A percentile compares a stretch with the other conserved stretches of the same genome.
phyloP scores from a whole-genome alignment of 768 basidiomycete species.

The Lentinula raphanica region DNA sequence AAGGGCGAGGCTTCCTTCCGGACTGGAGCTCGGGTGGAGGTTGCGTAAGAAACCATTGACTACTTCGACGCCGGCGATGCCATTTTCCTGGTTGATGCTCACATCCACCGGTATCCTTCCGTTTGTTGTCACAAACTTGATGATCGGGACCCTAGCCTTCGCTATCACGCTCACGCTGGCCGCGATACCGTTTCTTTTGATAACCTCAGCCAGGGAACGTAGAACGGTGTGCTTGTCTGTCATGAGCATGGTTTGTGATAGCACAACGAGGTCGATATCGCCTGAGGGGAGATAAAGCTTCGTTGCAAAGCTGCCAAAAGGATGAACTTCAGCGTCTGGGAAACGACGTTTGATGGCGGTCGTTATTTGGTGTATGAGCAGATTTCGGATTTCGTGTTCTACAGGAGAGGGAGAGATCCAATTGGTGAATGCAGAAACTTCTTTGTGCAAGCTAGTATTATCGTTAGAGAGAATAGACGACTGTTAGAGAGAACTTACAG shows the following conservation, averaged over 20 bases:
- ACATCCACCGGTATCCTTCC: constrained; percentile 1
- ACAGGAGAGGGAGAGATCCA: constrained; percentile 84
- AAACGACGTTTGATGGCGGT: constrained; percentile 59
- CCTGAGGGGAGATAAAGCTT: constrained; percentile 90
- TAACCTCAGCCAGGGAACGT: constrained; percentile 68
- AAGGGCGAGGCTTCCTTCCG: constrained; percentile 69
- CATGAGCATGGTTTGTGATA: constrained; percentile 71
- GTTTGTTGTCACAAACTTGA: constrained; percentile 80
- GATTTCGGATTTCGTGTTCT: constrained; percentile 81
- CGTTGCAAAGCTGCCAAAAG: constrained; percentile 92
- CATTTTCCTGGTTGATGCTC: constrained; percentile 2
- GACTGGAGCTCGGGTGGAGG: constrained; percentile 36
- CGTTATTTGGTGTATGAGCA: constrained; percentile 66
- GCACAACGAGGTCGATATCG: constrained; percentile 91
- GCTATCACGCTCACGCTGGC: constrained; percentile 80
- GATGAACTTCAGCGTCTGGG: constrained; percentile 73
- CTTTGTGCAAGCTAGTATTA: constrained; percentile 66
- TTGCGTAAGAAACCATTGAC: constrained; percentile 1
- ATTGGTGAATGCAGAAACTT: constrained; percentile 77
- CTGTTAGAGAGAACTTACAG: constrained; percentile 69
- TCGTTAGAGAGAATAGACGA: not conserved
- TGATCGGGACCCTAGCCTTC: constrained; percentile 92
- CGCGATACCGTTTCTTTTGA: constrained; percentile 73
- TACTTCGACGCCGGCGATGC: not conserved
- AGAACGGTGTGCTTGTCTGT: constrained; percentile 66